Evolutionary conservation across 129 eudicot species (phyloP).

Genomic region (Tagetes erecta): DNA sequence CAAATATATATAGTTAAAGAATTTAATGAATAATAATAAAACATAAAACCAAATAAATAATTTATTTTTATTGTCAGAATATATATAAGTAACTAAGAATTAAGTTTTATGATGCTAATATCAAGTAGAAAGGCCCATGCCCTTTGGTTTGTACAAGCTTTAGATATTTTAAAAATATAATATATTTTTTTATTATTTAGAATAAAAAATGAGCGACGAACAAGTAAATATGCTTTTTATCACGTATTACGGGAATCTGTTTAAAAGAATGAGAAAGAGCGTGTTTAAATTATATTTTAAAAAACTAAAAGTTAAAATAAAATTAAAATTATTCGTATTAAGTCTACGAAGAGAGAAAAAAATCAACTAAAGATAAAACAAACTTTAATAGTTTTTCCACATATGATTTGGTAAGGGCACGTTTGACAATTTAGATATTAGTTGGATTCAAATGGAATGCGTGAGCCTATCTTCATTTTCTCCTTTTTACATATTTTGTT

Average conservation of each 20-base stretch:
- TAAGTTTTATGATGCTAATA: neutral
- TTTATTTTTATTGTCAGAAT: neutral
- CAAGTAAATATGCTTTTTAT: neutral
- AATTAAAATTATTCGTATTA: neutral
- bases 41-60: neutral
- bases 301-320: neutral
- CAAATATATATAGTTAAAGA: neutral
- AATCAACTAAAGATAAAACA: neutral
- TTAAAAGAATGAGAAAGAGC: neutral
- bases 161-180: too few relatives aligned
- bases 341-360: neutral
- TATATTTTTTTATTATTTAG: neutral
- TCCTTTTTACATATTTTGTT: neutral
- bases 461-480: neutral
- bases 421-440: constrained; percentile 10
- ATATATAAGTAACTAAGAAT: neutral
- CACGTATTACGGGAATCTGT: neutral
- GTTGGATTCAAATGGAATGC: neutral
- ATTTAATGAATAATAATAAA: neutral
- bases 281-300: neutral
- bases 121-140: neutral
- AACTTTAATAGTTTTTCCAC: neutral
- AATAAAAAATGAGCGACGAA: neutral
- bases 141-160: constrained; percentile 9
- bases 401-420: constrained; percentile 5